Evolutionary conservation across 495 filamentous ascomycete genomes (phyloP), one percentile per base, ranked within the genome.

Genomic region (Penicillium soppii): DNA sequence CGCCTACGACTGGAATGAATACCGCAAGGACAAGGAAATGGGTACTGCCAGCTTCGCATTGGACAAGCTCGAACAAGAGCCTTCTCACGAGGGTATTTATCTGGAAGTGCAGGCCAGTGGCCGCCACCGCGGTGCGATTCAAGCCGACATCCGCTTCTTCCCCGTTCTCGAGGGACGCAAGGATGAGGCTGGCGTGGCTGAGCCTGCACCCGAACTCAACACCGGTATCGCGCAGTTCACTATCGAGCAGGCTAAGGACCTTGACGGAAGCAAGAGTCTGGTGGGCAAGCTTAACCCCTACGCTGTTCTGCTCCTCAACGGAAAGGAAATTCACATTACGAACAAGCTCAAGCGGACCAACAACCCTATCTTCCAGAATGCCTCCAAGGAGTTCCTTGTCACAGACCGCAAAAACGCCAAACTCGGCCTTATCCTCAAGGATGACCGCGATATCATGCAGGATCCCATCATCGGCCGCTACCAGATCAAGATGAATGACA

Each of bases 271-370:
- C 23, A 96, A 92, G 83, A 94, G 89, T 62, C 68, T 97, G 53
- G 80, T 97, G 52, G 94, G 92, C 17, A 79, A 84, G 50, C 83
- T 98, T 22, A 96, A 88, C 65, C 94, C 94, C 4, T 99, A 97
- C 63, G 91, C 88, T 20, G 78, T 84, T 23, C 77, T 97, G 21
- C 77, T 95, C 4, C 79, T 99, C 50, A 97, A 99, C 63, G 86
- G 88, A 21, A 95, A 91, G 70, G 85, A 92, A 56, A 81, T 97
- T 12, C 87, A 92, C 55, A 78, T 77, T 37, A 91, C 90, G 23
- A 87, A 88, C 67, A 96, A 88, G 61, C 78, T 96, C 52, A 97
- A 97, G 79, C 87, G 92, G 23, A 96, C 90, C 47, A 99, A 97
- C 74, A 91, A 94, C 62, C 94, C 94, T 6, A 86, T 97, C 53